These are phyloP conservation scores for Trifolium fragiferum DNA, from an alignment of 306 rosid genomes.

Conservation along the genomic window DNA sequence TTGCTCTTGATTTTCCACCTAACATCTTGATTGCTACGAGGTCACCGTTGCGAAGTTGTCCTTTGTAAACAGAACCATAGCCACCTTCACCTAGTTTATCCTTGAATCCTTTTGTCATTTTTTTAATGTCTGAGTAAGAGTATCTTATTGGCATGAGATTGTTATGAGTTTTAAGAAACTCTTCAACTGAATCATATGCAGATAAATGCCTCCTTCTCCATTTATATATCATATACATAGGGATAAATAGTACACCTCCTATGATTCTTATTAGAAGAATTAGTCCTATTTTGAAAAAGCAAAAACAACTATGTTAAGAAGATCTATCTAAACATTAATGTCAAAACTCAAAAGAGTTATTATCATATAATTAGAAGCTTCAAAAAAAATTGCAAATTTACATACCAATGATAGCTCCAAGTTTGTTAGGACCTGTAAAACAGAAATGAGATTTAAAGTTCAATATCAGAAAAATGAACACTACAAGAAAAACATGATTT, in stretches of 20 bases:
- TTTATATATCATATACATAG: slow-evolving; percentile 26
- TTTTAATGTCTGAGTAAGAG: slow-evolving; percentile 40
- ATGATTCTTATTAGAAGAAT: slow-evolving; percentile 21
- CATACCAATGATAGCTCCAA: slow-evolving; percentile 17
- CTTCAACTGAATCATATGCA: slow-evolving; percentile 29
- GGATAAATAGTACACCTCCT: slow-evolving; percentile 17
- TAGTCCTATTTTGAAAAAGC: slow-evolving; percentile 1
- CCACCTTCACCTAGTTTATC: slow-evolving; percentile 51
- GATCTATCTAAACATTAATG: neutral
- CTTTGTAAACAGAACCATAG: slow-evolving; percentile 47
- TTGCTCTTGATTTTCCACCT: slow-evolving; percentile 31
- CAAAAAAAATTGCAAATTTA: no score
- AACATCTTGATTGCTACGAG: slow-evolving; percentile 43
- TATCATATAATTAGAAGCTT: no score
- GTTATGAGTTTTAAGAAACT: slow-evolving; percentile 39
- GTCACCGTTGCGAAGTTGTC: slow-evolving; percentile 37
- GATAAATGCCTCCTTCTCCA: slow-evolving; percentile 48
- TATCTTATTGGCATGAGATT: slow-evolving; percentile 43
- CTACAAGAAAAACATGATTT: no score
- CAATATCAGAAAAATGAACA: no score
- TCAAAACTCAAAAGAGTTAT: no score
- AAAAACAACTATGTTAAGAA: neutral
- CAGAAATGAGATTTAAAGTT: neutral
- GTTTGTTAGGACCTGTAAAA: slow-evolving; percentile 13
- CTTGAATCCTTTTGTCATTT: slow-evolving; percentile 39